Evolutionary conservation across 2,329 filamentous ascomycete species (phyloP).

Genomic region (Sordariomycetes sp.): DNA sequence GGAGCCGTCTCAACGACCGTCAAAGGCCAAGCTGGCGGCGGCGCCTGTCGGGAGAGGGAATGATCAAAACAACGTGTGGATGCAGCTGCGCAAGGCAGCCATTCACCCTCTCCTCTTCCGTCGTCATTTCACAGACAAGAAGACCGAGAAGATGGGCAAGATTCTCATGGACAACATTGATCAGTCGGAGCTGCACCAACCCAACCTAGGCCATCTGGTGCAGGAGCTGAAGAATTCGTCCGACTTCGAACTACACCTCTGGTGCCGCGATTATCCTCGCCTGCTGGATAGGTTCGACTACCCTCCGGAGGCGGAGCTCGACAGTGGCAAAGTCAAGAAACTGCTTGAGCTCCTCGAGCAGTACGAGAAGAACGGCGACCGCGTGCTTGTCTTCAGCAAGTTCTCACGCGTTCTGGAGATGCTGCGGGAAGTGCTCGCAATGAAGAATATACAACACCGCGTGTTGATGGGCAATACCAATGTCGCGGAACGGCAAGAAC

Average conservation of each 20-base stretch:
- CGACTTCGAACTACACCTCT: constrained; percentile 57
- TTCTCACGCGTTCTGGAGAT: constrained; percentile 91
- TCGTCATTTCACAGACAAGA: constrained; percentile 66
- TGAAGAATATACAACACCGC: constrained; percentile 64
- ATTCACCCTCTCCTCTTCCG: constrained; percentile 87
- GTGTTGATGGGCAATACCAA: constrained; percentile 80
- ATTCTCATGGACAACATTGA: constrained; percentile 64
- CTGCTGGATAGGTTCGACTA: constrained; percentile 47
- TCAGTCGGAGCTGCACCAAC: constrained; percentile 42
- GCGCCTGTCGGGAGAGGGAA: constrained; percentile 34
- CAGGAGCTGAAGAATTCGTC: constrained; percentile 49
- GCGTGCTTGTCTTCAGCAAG: constrained; percentile 84
- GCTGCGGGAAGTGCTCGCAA: constrained; percentile 70
- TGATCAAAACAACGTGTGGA: constrained; percentile 65
- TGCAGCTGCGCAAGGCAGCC: constrained; percentile 85
- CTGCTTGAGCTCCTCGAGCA: constrained; percentile 64
- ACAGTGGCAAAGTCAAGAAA: constrained; percentile 76
- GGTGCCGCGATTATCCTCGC: constrained; percentile 48
- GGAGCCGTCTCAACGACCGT: constrained; percentile 43
- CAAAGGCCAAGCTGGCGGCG: too few relatives aligned
- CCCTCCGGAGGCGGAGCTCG: constrained; percentile 41
- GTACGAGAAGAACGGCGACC: constrained; percentile 74
- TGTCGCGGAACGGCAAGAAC: constrained; percentile 73
- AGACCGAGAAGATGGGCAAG: constrained; percentile 67
- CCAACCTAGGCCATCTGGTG: constrained; percentile 41